These are phyloP conservation scores for Thyridium curvatum DNA, from an alignment of 2,329 filamentous ascomycete genomes.

Conservation along the genomic window DNA sequence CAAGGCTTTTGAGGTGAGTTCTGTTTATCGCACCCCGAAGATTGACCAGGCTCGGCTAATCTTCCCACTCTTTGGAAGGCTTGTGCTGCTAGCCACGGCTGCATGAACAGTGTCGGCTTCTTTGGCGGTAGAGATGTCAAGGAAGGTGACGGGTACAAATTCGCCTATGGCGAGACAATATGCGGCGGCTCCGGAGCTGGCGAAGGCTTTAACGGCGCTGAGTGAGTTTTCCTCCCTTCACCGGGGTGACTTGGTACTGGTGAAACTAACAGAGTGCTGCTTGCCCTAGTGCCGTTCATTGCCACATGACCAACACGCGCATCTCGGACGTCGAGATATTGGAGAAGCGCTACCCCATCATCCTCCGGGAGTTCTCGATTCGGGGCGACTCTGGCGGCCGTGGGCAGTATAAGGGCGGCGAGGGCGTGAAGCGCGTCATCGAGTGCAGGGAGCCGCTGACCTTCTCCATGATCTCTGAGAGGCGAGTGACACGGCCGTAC, in stretches of 20 bases:
- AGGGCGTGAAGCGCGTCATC: constrained; percentile 27
- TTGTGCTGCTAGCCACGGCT: constrained; percentile 16
- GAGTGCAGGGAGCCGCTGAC: constrained; percentile 23
- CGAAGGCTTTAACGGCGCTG: constrained; percentile 10
- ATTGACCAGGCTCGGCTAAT: no score
- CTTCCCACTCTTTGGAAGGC: no score
- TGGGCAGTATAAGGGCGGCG: constrained; percentile 22
- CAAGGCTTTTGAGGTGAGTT: constrained; percentile 14
- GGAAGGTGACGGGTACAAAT: constrained; percentile 22
- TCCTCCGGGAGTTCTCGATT: constrained; percentile 23
- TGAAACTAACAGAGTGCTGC: constrained; percentile 7
- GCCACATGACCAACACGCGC: constrained; percentile 24
- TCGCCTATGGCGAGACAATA: constrained; percentile 9
- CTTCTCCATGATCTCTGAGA: constrained; percentile 27
- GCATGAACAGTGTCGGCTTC: constrained; percentile 20
- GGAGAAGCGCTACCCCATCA: constrained; percentile 25
- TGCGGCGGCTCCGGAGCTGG: constrained; percentile 2
- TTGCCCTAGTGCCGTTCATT: constrained; percentile 15
- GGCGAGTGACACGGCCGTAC: constrained; percentile 24
- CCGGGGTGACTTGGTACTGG: no score
- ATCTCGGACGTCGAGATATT: constrained; percentile 25
- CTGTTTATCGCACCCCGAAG: no score
- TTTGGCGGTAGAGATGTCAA: constrained; percentile 17
- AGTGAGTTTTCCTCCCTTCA: no score
- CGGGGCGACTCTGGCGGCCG: constrained; percentile 19